phyloP scores from a whole-genome alignment of 1,284 basidiomycete genomes.

The Melampsora americana region DNA sequence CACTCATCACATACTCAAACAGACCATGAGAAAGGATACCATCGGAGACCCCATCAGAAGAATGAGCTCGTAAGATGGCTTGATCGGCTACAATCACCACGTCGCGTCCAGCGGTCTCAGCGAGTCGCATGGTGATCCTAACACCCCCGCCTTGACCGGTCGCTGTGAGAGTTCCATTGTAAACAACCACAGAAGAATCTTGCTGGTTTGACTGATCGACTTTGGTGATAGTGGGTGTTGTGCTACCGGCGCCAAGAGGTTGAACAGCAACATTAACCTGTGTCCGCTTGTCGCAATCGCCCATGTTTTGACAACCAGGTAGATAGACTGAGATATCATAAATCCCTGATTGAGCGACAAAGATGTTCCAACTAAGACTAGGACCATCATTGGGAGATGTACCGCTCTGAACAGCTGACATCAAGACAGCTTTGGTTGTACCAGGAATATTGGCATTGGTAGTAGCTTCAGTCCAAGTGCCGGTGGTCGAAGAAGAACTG shows the following conservation, averaged over 20 bases:
- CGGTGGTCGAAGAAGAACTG: conserved; percentile 59
- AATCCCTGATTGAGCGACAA: conserved; percentile 77
- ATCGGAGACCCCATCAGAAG: conserved; percentile 47
- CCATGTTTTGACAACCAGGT: conserved; percentile 77
- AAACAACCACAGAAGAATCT: conserved; percentile 67
- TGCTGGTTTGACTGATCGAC: conserved; percentile 71
- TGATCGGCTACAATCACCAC: conserved; percentile 63
- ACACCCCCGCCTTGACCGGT: conserved; percentile 64
- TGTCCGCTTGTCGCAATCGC: conserved; percentile 76
- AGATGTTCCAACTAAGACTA: conserved; percentile 81
- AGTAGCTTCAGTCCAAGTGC: conserved; percentile 66
- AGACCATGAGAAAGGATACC: neutral
- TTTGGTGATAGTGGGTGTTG: conserved; percentile 62
- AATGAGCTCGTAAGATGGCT: conserved; percentile 49
- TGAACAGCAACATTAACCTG: conserved; percentile 78
- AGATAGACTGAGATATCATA: conserved; percentile 81
- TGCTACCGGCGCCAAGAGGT: conserved; percentile 64
- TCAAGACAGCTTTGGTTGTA: conserved; percentile 71
- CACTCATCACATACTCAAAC: neutral
- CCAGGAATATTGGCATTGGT: conserved; percentile 71
- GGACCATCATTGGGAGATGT: conserved; percentile 65
- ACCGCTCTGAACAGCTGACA: conserved; percentile 66
- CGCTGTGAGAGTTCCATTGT: conserved; percentile 75
- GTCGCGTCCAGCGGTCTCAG: conserved; percentile 60
- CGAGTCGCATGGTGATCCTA: conserved; percentile 64